Evolutionary conservation across 495 filamentous ascomycete species (phyloP), one percentile per base, ranked within the genome.

Genomic region (Xylaria cubensis): DNA sequence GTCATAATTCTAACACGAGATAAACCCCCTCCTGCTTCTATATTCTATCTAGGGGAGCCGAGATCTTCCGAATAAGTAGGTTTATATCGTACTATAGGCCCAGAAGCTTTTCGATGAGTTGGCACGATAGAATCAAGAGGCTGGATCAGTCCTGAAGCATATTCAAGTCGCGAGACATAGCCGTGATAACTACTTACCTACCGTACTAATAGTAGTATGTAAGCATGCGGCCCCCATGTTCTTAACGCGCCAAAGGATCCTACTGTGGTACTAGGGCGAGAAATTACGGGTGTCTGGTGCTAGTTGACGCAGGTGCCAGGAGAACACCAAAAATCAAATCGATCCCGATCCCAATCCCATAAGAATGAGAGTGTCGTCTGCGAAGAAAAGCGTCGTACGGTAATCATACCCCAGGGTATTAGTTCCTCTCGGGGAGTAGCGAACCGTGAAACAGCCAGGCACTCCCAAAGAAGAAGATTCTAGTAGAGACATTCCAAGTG

Each of bases 231-330:
- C 63, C 44, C 63, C 63, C 26, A 21, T 51, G 44, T 29, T 48
- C 34, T 12, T 48, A 32, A 48, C 41, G 15, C 12, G 7, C 42
- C 42, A 42, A 26, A 12, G 15, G 62, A 50, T 50, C 4, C 24
- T 48, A 15, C 26, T n/a, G 62, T 64, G 41, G 26, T 15, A 48
- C 62, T 64, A 24, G 29, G 21, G 46, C 9, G 10, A 67, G 32
- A 67, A 29, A 67, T 67, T 53, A 53, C 48, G 64, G 50, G 19
- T n/a, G 29, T 24, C 64, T 24, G 10, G 34, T 34, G 15, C 17
- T 39, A 32, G 19, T 44, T 24, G 26, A 67, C 29, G 21, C 12
- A 44, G 36, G 34, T n/a, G 34, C 50, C 36, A 36, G 65, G 19
- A 42, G 48, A 17, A 66, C 42, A 15, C 29, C 44, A 29, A 32